Evolutionary conservation across 148 eudicot species (phyloP), one percentile per base, ranked within the genome.

Genomic region (Diospyros kaki): DNA sequence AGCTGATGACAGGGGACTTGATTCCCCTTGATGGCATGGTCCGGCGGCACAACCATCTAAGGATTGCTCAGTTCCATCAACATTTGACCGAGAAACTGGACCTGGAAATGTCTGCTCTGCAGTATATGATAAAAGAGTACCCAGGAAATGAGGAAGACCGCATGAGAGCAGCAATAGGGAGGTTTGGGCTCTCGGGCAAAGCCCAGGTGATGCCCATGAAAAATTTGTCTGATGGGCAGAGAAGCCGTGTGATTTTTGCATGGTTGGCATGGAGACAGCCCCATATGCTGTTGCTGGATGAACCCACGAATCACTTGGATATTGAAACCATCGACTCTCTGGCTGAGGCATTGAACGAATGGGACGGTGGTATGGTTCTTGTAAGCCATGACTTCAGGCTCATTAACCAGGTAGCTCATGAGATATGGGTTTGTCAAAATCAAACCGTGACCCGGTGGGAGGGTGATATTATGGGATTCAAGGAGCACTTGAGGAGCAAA

Each of bases 171-270:
- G 82, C 93, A 7, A 87, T 93, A 15, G 97, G 97, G 45, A 85
- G 69, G 83, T 93, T 93, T 80, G 97, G 98, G 66, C 85, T 91
- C 2, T 76, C 92, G 0, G 94, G 94, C 12, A 93, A 91, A 81
- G 89, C 96, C 4, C 98, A 91, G 82, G 88, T 89, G 18, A 93
- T 93, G 98, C 94, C 96, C 1, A 91, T 93, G 93, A 93, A 91
- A 73, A 91, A 93, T 68, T 80, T 93, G 62, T 93, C 94, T 2
- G 97, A 93, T 56, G 96, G 96, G 9, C 93, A 91, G 63, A 89
- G 81, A 77, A 88, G 93, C 52, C 74, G 97, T 4, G 97, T 89
- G 60, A 89, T 93, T 13, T 93, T 93, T 78, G 90, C 98, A 1
- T 93, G 97, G 98, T 73, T 93, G 77, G 98, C 97, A 0, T 93